These are phyloP conservation scores for Iris pallida DNA, from an alignment of 116 monocot species.

Conservation along the genomic window DNA sequence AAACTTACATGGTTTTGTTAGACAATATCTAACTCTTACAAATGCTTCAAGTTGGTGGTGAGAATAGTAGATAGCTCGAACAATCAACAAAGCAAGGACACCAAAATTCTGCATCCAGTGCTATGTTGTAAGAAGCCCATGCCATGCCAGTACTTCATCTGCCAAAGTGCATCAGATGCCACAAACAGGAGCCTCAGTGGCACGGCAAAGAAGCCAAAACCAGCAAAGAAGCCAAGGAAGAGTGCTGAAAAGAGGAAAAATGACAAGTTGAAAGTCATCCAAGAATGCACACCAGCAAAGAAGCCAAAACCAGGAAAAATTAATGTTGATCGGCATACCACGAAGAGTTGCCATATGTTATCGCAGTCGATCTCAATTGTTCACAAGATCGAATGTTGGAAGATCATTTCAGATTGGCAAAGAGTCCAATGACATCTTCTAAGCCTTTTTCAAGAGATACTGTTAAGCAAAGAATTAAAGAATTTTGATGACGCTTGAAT, in stretches of 20 bases:
- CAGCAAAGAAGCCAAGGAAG: no score
- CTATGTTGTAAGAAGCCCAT: no score
- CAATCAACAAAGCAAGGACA: no score
- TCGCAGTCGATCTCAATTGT: conserved; percentile 28
- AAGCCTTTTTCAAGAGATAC: conserved; percentile 16
- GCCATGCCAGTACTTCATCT: no score
- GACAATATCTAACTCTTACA: no score
- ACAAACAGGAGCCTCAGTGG: no score
- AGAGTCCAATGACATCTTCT: conserved; percentile 6
- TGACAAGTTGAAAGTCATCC: conserved; percentile 70
- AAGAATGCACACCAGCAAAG: not conserved
- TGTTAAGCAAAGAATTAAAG: conserved; percentile 29
- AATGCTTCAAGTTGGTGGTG: no score
- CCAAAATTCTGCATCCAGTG: no score
- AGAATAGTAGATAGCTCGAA: no score
- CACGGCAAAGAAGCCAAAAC: no score
- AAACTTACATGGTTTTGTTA: no score
- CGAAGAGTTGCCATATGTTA: conserved; percentile 6
- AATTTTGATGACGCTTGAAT: not conserved
- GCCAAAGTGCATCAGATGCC: no score
- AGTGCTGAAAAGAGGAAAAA: conserved; percentile 49
- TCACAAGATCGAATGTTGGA: conserved; percentile 9
- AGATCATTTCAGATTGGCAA: conserved; percentile 6
- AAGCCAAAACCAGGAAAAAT: conserved; percentile 15
- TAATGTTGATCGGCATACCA: not conserved